Percentiles rank a stretch among this genome's conserved stretches.
Conservation (phyloP, 768 basidiomycete genomes). For the Tylopilus balloui region DNA sequence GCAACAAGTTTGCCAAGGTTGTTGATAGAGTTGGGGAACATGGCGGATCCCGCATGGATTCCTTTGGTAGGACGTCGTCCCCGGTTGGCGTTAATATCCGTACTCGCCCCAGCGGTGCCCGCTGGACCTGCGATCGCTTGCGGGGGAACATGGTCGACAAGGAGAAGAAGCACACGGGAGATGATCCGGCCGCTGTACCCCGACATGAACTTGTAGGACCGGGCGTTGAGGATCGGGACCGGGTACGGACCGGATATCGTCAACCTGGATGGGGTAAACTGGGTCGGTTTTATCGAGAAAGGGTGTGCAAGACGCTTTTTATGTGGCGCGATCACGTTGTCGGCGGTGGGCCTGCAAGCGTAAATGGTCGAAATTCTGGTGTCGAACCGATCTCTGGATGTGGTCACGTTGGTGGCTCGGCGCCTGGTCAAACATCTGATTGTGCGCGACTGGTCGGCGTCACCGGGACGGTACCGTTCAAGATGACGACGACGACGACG, state of each 20-base stretch:
- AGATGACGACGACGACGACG: neutral
- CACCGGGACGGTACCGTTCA: constrained; percentile 5
- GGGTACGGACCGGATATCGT: neutral
- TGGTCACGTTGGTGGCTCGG: neutral
- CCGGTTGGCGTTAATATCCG: neutral
- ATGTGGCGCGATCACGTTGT: constrained; percentile 10
- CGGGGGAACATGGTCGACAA: neutral
- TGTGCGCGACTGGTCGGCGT: constrained; percentile 12
- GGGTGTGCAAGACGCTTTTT: constrained; percentile 5
- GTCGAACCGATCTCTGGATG: neutral
- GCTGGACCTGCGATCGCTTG: neutral
- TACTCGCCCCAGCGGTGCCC: neutral
- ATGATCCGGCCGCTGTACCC: constrained; percentile 19
- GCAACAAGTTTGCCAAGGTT: neutral
- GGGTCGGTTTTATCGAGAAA: constrained; percentile 2
- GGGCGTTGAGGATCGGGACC: neutral
- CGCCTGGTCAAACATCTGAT: neutral
- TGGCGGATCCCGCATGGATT: neutral
- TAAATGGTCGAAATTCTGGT: neutral
- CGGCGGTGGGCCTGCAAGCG: neutral
- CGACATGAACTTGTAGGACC: neutral
- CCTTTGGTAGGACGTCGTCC: neutral
- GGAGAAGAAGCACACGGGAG: neutral
- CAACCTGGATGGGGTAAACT: neutral
- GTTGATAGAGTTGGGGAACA: neutral